phyloP scores from a whole-genome alignment of 1,284 basidiomycete species.

The Microbotryum lychnidis-dioicae region DNA sequence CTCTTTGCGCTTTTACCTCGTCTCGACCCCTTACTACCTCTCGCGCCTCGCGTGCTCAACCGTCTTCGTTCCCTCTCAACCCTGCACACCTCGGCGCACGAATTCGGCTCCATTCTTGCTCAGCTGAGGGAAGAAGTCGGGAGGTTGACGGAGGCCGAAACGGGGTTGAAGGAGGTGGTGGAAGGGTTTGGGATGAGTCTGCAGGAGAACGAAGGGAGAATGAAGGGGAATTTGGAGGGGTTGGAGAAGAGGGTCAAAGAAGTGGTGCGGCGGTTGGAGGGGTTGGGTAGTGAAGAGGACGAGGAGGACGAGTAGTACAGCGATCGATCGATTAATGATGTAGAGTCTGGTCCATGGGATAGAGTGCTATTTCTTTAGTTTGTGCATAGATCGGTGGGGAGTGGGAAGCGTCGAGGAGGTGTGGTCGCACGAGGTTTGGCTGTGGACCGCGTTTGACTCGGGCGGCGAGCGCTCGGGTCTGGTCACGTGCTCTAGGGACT shows the following conservation, averaged over 20 bases:
- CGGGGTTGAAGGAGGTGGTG: constrained; percentile 57
- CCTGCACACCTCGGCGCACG: constrained; percentile 70
- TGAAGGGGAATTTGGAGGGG: constrained; percentile 60
- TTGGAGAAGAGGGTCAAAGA: constrained; percentile 58
- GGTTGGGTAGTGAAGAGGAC: not conserved
- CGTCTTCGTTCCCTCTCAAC: constrained; percentile 73
- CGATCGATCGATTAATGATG: too few relatives aligned
- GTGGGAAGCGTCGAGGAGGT: too few relatives aligned
- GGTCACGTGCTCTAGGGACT: too few relatives aligned
- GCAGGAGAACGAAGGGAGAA: constrained; percentile 59
- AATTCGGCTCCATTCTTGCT: constrained; percentile 47
- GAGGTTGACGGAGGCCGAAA: constrained; percentile 54
- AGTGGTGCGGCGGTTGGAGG: constrained; percentile 37
- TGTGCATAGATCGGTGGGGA: too few relatives aligned
- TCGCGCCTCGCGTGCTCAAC: constrained; percentile 82
- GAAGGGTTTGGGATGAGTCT: constrained; percentile 40
- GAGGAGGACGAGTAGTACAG: too few relatives aligned
- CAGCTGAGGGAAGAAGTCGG: constrained; percentile 50
- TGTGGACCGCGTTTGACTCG: too few relatives aligned
- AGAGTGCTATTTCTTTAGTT: too few relatives aligned
- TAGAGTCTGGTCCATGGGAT: too few relatives aligned
- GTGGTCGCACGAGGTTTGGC: too few relatives aligned
- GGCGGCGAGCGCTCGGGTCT: too few relatives aligned
- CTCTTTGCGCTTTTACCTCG: constrained; percentile 64
- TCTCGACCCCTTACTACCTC: constrained; percentile 75